Conservation (phyloP, 1,284 basidiomycete genomes). For the Ganoderma leucocontextum region DNA sequence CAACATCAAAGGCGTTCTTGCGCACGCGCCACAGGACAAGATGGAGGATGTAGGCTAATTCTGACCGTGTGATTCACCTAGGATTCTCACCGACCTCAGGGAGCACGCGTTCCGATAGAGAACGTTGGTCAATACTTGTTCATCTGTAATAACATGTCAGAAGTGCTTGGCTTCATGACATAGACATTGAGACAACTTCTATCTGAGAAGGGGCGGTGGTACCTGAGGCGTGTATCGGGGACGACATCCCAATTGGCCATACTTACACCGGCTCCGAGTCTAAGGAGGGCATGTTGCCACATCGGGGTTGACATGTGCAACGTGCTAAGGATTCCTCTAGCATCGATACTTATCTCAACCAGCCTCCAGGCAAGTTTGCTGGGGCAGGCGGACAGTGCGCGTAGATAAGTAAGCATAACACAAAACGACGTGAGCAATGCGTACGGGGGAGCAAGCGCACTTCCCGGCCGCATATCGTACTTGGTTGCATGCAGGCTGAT, state of each 20-base stretch:
- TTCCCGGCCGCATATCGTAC: not conserved
- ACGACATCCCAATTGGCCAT: not conserved
- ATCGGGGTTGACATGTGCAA: not conserved
- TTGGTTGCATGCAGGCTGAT: not conserved
- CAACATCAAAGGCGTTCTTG: not conserved
- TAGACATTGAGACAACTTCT: not conserved
- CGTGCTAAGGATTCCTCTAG: not conserved
- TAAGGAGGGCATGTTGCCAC: not conserved
- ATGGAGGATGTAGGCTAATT: not conserved
- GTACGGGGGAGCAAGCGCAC: not conserved
- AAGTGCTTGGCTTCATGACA: not conserved
- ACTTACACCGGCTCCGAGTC: not conserved
- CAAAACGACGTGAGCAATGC: not conserved
- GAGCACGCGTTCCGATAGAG: not conserved
- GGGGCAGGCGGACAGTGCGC: not conserved
- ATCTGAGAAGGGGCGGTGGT: not conserved
- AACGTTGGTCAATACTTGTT: not conserved
- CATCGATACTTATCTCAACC: not conserved
- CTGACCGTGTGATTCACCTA: not conserved
- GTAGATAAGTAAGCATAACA: not conserved
- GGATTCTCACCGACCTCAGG: not conserved
- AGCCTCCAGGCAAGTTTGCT: not conserved
- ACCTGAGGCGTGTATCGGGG: not conserved
- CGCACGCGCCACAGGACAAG: slow-evolving; percentile 1
- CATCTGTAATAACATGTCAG: not conserved